Evolutionary conservation across 129 eudicot species (phyloP), one percentile per base, ranked within the genome.

Genomic region (Saposhnikovia divaricata): DNA sequence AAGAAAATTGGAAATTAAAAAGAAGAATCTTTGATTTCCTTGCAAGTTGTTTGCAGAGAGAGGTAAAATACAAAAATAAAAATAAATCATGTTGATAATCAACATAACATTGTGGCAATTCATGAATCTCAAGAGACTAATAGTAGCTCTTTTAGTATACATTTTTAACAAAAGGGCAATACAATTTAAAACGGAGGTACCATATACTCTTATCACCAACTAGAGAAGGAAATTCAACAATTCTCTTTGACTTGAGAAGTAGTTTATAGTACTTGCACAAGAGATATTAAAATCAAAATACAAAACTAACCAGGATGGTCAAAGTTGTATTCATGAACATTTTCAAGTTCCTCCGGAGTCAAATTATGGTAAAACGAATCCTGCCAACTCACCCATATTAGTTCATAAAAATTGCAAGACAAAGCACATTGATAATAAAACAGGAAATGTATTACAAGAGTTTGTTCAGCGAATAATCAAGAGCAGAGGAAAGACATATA

Each of bases 361-460:
- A 96, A 80, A 87, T 82, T 90, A 83, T 90, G 91, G 83, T 96
- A 96, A 80, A 96, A 96, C 11, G 99, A 96, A 85, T 96, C 99
- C 99, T 96, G 89, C 80, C 23, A 50, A 50, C 23, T 50, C 57
- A 50, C 16, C 57, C 57, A 50, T 50, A 50, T 50, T 50, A 50
- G 57, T 50, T 15, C 21, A 50, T 4, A 50, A 4, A 50, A 15
- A 15, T 15, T 6, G 23, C 16, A 50, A 16, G 57, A 50, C 23
- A 50, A 16, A 50, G 21, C 57, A 50, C 57, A 50, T 50, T 6
- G 16, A 50, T 16, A 50, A 15, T 15, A 4, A 50, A 15, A 50
- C 6, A 31, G 53, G 13, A 47, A 16, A 50, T 15, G 21, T 16
- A 50, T 3, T 3, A 15, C 21, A 16, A 16, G 6, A 15, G 3